phyloP scores from a whole-genome alignment of 148 eudicot species.

The Diospyros kaki region DNA sequence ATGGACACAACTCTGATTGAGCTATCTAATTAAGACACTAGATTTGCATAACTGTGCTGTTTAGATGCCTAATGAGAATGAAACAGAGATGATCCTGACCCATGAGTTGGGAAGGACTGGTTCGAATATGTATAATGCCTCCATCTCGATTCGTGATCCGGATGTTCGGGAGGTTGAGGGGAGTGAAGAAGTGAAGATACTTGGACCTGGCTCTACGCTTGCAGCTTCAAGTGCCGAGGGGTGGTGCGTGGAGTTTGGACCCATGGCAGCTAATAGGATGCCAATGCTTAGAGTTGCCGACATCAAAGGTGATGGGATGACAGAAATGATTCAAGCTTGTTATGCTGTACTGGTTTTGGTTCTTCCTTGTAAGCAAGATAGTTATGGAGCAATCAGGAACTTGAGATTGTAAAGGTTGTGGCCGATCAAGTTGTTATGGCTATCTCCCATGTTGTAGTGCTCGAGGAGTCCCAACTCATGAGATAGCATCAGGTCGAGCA shows the following conservation, averaged over 20 bases:
- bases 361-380: slow-evolving; percentile 38
- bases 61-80: slow-evolving; percentile 76
- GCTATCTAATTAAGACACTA: slow-evolving; percentile 59
- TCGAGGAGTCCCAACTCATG: slow-evolving; percentile 82
- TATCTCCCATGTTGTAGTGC: slow-evolving; percentile 78
- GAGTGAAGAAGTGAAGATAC: slow-evolving; percentile 50
- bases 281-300: slow-evolving; percentile 69
- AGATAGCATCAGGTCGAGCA: slow-evolving; percentile 62
- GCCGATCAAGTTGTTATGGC: slow-evolving; percentile 97
- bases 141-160: slow-evolving; percentile 46
- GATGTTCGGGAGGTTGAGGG: slow-evolving; percentile 50
- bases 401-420: slow-evolving; percentile 63
- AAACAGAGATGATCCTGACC: slow-evolving; percentile 55
- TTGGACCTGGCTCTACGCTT: too few species aligned
- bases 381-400: slow-evolving; percentile 49
- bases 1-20: slow-evolving; percentile 61
- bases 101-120: slow-evolving; percentile 48
- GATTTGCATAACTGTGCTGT: slow-evolving; percentile 67
- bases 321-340: slow-evolving; percentile 51
- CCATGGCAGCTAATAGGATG: slow-evolving; percentile 71
- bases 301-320: slow-evolving; percentile 67
- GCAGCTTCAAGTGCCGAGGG: too few species aligned
- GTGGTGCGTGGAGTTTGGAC: slow-evolving; percentile 44
- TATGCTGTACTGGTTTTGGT: slow-evolving; percentile 68
- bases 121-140: slow-evolving; percentile 16